phyloP scores from a whole-genome alignment of 1,284 basidiomycete species.

The Heterobasidion occidentale region DNA sequence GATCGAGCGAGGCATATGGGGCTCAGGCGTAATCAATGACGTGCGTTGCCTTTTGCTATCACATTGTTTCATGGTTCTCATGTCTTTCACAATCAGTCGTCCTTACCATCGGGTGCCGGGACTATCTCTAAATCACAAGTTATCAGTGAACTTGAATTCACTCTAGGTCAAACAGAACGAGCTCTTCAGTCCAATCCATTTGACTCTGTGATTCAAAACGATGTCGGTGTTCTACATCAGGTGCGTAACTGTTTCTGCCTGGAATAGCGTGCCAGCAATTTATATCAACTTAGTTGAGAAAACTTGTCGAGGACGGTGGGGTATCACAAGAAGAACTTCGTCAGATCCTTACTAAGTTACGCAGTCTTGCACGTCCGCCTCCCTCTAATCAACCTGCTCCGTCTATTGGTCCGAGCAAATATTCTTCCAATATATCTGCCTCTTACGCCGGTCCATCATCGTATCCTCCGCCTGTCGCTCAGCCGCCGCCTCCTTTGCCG shows the following conservation, averaged over 20 bases:
- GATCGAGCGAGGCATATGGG: conserved; percentile 77
- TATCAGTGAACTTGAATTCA: conserved; percentile 72
- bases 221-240: conserved; percentile 68
- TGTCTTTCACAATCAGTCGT: background rate
- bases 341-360: conserved; percentile 75
- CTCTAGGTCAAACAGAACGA: conserved; percentile 69
- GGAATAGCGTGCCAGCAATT: background rate
- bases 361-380: conserved; percentile 49
- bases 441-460: conserved; percentile 12
- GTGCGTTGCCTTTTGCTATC: conserved; percentile 12
- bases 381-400: conserved; percentile 27
- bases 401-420: conserved; percentile 10
- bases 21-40: conserved; percentile 32
- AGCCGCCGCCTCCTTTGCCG: conserved; percentile 14
- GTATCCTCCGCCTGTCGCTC: conserved; percentile 8
- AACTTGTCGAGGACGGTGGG: conserved; percentile 61
- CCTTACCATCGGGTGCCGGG: conserved; percentile 14
- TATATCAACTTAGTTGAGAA: conserved; percentile 50
- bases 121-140: conserved; percentile 67
- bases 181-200: conserved; percentile 56
- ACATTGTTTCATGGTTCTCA: background rate
- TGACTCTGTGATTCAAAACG: conserved; percentile 53
- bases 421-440: conserved; percentile 7
- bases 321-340: conserved; percentile 75
- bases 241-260: conserved; percentile 33